Base-by-base conservation (phyloP, 2,329 filamentous ascomycete species). In the Alternaria viburni region DNA sequence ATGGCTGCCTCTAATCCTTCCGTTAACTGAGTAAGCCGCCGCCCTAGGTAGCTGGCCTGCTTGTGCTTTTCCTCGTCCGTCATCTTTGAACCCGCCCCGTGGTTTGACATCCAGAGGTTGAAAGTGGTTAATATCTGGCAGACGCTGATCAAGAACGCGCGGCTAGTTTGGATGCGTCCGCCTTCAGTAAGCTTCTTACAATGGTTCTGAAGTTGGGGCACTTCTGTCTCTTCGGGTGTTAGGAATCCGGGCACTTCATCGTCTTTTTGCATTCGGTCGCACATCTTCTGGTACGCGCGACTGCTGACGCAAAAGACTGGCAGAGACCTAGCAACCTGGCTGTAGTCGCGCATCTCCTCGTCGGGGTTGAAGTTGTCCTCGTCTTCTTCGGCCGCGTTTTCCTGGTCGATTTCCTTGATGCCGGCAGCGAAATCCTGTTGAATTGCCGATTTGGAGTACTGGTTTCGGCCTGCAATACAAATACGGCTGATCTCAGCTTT, bases 251-350 rank as follows among this genome's bases (percentile, higher is more conserved):
- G 77, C 2, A 87, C 81, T 11, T 78, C 68, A 2, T 80, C 77
- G 57, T 91, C 88, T 46, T 86, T 85, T 56, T 80, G 73, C 9
- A 90, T 71, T 4, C 86, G 82, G 1, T 86, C 87, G 43, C 81
- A 80, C n/a, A 91, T 76, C 68, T 88, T 87, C 68, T 91, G 88
- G 57, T 89, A 91, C 0, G 85, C 88, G 47, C 86, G 81, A 50
- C 86, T 87, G 61, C 86, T 89, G 15, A 91, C 86, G 64, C 88
- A 91, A 70, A 90, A 91, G 2, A 91, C 88, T 0, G 88, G 85
- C 0, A 91, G 79, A 0, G 80, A 81, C 9, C 75, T 75, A 0
- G 86, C 87, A 8, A 90, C 82, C 46, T 86, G 76, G 0, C 86
- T 83, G 56, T 91, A 91, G 68, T 90, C 84, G 10, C 87, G 83